Percentiles rank a stretch among this genome's conserved stretches.
Evolutionary conservation across 2,329 filamentous ascomycete genomes (phyloP).

Genomic region (Blumeriella jaapii): DNA sequence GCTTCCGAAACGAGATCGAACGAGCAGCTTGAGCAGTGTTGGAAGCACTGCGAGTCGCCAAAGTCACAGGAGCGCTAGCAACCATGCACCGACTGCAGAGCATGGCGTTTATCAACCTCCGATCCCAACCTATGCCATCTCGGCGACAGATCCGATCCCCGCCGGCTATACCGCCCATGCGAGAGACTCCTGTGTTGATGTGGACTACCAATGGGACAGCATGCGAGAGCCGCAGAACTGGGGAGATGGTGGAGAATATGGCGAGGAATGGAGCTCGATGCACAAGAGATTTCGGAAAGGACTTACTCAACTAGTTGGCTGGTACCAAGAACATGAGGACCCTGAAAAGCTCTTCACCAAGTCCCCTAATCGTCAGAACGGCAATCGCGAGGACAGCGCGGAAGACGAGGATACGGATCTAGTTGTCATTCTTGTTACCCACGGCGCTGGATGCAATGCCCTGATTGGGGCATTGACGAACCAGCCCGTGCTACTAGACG

Average conservation of each 20-base stretch:
- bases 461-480: conserved; percentile 85
- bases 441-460: conserved; percentile 93
- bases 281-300: conserved; percentile 79
- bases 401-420: conserved; percentile 59
- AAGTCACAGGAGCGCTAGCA: conserved; percentile 9
- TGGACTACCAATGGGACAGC: conserved; percentile 97
- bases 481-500: conserved; percentile 81
- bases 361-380: conserved; percentile 29
- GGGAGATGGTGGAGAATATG: conserved; percentile 78
- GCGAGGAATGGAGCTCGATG: conserved; percentile 95
- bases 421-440: conserved; percentile 79
- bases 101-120: conserved; percentile 56
- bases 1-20: conserved; percentile 24
- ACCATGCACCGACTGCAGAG: conserved; percentile 13
- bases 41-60: conserved; percentile 21
- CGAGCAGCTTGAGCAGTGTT: conserved; percentile 26
- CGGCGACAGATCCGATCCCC: conserved; percentile 69
- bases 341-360: conserved; percentile 40
- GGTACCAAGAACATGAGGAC: conserved; percentile 56
- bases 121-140: conserved; percentile 72
- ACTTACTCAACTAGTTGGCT: conserved; percentile 66
- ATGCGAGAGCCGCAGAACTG: conserved; percentile 67
- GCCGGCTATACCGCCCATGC: conserved; percentile 83
- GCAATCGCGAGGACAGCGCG: conserved; percentile 29
- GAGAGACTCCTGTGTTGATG: conserved; percentile 67